Conservation (phyloP, 2,329 filamentous ascomycete genomes). For the Amylocarpus encephaloides region DNA sequence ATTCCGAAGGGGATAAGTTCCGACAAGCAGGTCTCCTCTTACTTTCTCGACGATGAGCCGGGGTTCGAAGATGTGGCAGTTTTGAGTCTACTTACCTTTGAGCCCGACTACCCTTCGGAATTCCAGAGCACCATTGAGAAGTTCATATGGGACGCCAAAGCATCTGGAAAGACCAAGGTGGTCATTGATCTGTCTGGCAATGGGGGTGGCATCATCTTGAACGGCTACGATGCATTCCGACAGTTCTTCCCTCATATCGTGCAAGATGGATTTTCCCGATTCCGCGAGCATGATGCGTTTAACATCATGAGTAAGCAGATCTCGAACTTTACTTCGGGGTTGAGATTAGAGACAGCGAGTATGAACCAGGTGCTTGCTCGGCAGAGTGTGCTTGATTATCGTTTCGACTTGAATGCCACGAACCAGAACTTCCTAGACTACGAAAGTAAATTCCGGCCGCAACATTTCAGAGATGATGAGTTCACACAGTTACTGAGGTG, state of each 20-base stretch:
- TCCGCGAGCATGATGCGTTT: conserved; percentile 20
- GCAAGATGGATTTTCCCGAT: conserved; percentile 20
- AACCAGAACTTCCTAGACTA: conserved; percentile 18
- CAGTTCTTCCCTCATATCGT: conserved; percentile 31
- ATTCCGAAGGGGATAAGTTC: conserved; percentile 19
- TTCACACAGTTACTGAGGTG: conserved; percentile 20
- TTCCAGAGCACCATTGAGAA: conserved; percentile 24
- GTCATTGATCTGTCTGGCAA: conserved; percentile 58
- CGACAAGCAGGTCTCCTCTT: conserved; percentile 23
- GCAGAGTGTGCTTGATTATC: conserved; percentile 18
- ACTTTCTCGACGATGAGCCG: conserved; percentile 20
- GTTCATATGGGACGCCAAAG: conserved; percentile 41
- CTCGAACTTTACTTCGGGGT: conserved; percentile 14
- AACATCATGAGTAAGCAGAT: conserved; percentile 17
- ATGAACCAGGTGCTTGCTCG: conserved; percentile 13
- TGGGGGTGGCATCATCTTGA: conserved; percentile 45
- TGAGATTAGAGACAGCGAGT: conserved; percentile 14
- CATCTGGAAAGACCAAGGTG: conserved; percentile 48
- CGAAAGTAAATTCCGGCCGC: conserved; percentile 19
- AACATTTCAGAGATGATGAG: conserved; percentile 14
- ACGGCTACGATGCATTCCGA: conserved; percentile 44
- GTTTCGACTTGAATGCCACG: conserved; percentile 19
- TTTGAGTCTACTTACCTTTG: conserved; percentile 22
- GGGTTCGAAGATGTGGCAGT: conserved; percentile 24
- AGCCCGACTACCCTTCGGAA: conserved; percentile 15